These are phyloP conservation scores for Aspergillus texensis DNA, from an alignment of 2,329 filamentous ascomycete genomes.

Conservation along the genomic window DNA sequence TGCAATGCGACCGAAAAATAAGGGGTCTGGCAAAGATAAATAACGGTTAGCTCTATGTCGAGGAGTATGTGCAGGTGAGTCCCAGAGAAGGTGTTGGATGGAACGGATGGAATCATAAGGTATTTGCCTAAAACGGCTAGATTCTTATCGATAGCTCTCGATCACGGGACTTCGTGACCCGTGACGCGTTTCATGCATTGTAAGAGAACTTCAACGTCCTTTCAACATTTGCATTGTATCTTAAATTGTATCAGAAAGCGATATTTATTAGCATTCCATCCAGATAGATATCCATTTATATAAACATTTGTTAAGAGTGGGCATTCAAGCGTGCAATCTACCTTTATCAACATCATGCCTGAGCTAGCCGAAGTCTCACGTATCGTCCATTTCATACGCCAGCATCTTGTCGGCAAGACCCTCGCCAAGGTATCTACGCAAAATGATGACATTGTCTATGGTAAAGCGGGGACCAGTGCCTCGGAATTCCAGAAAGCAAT, in stretches of 20 bases:
- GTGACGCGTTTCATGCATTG: conserved; percentile 20
- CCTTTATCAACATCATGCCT: conserved; percentile 42
- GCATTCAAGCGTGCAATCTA: background rate
- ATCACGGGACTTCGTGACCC: conserved; percentile 33
- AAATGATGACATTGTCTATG: conserved; percentile 84
- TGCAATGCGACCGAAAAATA: background rate
- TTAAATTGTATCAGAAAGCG: background rate
- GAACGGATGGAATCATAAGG: background rate
- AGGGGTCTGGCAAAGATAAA: background rate
- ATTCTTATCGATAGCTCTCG: background rate
- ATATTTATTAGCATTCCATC: background rate
- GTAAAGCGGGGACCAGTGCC: conserved; percentile 83
- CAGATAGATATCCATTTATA: background rate
- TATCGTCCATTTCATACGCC: conserved; percentile 80
- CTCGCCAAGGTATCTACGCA: conserved; percentile 70
- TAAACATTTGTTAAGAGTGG: background rate
- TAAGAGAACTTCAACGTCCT: background rate
- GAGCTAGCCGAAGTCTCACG: conserved; percentile 70
- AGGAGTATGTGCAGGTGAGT: background rate
- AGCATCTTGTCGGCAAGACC: conserved; percentile 80
- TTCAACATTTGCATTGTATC: background rate
- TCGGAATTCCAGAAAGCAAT: conserved; percentile 73
- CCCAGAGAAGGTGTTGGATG: background rate
- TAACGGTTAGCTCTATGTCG: background rate
- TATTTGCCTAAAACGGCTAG: conserved; percentile 13